phyloP scores from a whole-genome alignment of 2,329 filamentous ascomycete species.

The Clarireedia hainanense region DNA sequence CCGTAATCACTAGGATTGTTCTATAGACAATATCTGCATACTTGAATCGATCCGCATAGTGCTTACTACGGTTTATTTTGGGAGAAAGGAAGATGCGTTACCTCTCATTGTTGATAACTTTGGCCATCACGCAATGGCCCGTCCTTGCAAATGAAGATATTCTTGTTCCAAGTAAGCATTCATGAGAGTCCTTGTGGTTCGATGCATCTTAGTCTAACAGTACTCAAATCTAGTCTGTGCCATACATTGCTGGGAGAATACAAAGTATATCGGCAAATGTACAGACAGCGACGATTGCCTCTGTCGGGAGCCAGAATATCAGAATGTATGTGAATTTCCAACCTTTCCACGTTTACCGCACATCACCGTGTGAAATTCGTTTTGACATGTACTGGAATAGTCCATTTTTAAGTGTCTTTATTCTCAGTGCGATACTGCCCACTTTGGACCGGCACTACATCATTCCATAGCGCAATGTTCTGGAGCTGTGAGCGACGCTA shows the following conservation, averaged over 20 bases:
- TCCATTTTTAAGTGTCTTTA: slow-evolving; percentile 31
- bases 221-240: slow-evolving; percentile 23
- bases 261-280: slow-evolving; percentile 30
- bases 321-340: slow-evolving; percentile 22
- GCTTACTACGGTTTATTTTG: not conserved
- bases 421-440: slow-evolving; percentile 30
- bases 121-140: slow-evolving; percentile 11
- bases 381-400: slow-evolving; percentile 15
- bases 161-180: slow-evolving; percentile 13
- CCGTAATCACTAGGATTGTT: too few relatives aligned
- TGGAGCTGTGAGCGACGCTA: slow-evolving; percentile 14
- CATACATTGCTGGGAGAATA: slow-evolving; percentile 31
- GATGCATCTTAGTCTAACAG: not conserved
- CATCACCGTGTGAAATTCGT: not conserved
- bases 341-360: not conserved
- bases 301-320: slow-evolving; percentile 28
- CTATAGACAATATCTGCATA: too few relatives aligned
- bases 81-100: slow-evolving; percentile 7
- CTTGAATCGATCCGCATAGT: too few relatives aligned
- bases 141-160: slow-evolving; percentile 10
- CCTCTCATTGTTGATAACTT: slow-evolving; percentile 9
- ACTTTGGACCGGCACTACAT: slow-evolving; percentile 30
- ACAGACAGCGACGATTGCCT: slow-evolving; percentile 23
- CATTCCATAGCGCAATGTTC: slow-evolving; percentile 27
- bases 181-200: not conserved